Evolutionary conservation across 2,329 filamentous ascomycete genomes (phyloP).

Genomic region (Pseudogymnoascus verrucosus): DNA sequence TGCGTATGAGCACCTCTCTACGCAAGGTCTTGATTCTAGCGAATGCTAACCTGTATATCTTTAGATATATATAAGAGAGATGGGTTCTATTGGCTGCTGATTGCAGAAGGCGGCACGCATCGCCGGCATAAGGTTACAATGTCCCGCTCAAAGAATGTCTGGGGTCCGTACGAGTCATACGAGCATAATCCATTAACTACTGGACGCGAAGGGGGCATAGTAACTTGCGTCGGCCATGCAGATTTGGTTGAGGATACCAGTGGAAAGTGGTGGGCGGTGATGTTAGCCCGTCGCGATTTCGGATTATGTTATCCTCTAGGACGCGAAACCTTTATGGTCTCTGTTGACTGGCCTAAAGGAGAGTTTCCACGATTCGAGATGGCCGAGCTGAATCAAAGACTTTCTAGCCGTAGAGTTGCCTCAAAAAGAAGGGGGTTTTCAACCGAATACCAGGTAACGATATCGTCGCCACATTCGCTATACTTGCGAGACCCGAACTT

Average conservation of each 20-base stretch:
- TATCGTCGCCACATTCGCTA: background rate
- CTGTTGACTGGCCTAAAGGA: conserved; percentile 24
- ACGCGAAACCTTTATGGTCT: conserved; percentile 29
- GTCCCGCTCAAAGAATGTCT: conserved; percentile 32
- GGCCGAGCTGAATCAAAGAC: conserved; percentile 14
- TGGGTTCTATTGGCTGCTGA: conserved; percentile 40
- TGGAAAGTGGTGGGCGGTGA: conserved; percentile 16
- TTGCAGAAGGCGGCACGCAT: conserved; percentile 41
- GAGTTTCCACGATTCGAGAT: conserved; percentile 18
- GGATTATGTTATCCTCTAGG: conserved; percentile 24
- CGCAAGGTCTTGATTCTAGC: background rate
- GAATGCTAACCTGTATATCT: background rate
- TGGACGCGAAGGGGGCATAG: conserved; percentile 33
- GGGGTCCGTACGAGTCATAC: conserved; percentile 37
- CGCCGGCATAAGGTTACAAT: conserved; percentile 36
- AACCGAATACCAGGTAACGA: background rate
- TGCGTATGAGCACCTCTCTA: background rate
- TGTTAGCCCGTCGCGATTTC: conserved; percentile 14
- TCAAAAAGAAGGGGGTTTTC: background rate
- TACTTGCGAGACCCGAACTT: conserved; percentile 15
- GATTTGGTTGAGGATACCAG: conserved; percentile 36
- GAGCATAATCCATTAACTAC: conserved; percentile 39
- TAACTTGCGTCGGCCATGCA: conserved; percentile 35
- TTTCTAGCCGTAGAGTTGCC: background rate
- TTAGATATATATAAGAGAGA: conserved; percentile 37